These are phyloP conservation scores for Penicillium canariense DNA, from an alignment of 495 filamentous ascomycete genomes.

Conservation along the genomic window DNA sequence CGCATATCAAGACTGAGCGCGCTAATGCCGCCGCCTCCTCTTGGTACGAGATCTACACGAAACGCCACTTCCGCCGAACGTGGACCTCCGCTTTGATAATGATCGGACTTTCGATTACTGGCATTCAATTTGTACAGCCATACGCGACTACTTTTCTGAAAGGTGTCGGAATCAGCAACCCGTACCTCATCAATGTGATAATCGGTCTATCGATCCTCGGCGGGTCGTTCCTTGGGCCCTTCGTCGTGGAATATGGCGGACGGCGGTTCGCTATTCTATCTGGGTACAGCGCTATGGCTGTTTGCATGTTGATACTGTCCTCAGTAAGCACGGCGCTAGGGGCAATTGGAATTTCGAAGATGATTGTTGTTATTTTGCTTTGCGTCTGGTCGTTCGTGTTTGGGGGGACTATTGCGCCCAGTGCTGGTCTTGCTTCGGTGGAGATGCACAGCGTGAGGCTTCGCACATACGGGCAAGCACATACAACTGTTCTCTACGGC, in stretches of 20 bases:
- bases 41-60: conserved; percentile 25
- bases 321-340: conserved; percentile 22
- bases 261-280: conserved; percentile 23
- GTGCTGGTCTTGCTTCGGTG: conserved; percentile 19
- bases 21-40: conserved; percentile 2
- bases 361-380: conserved; percentile 24
- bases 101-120: conserved; percentile 28
- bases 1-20: conserved; percentile 24
- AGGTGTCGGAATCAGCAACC: conserved; percentile 25
- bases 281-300: conserved; percentile 26
- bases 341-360: conserved; percentile 4
- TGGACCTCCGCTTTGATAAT: conserved; percentile 23
- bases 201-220: conserved; percentile 30
- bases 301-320: conserved; percentile 30
- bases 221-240: conserved; percentile 23
- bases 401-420: conserved; percentile 27
- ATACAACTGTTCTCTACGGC: conserved; percentile 24
- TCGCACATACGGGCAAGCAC: conserved; percentile 33
- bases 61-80: conserved; percentile 22
- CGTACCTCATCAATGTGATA: conserved; percentile 32
- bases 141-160: conserved; percentile 29
- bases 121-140: conserved; percentile 31
- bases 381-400: conserved; percentile 32
- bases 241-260: conserved; percentile 28
- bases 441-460: conserved; percentile 34